Base-by-base conservation (phyloP, 1,139 yeast species). In the Yamadazyma aaseri region DNA sequence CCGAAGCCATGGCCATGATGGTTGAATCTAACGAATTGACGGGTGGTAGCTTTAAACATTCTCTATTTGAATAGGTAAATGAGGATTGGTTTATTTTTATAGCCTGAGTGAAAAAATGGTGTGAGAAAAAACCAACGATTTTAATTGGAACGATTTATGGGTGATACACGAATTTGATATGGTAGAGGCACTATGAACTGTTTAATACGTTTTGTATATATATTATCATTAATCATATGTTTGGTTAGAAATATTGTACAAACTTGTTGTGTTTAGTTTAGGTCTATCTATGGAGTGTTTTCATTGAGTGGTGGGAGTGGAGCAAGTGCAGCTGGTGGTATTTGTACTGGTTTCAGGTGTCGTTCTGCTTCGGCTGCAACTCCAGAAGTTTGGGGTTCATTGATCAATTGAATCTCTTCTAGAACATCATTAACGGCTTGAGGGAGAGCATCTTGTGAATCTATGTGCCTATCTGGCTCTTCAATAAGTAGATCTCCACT, bases 11-110 rank as follows among this genome's bases (percentile, higher is more conserved):
- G 70, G 32, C 62, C 63, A 50, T 63, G 70, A 35, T 65, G 55
- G 55, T 62, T 62, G 60, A 60, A 62, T 60, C 76, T 67, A 45
- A 56, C 61, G 55, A 64, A 64, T 36, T 62, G 56, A 48, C 71
- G 66, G 52, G 65, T 69, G 39, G 56, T 54, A 36, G 54, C 21
- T 31, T 29, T 67, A 45, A 65, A 65, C 73, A 67, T 66, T 15
- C n/a, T n/a, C n/a, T n/a, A 24, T 34, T 15, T 13, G 9, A 13
- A 9, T 25, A 13, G 27, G 8, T 13, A 7, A 13, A 6, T 12
- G 17, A 12, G 20, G 11, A 24, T 13, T 20, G 26, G n/a, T 21
- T 20, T 13, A 5, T 20, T 21, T 13, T 20, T 9, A 7, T 20
- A 29, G 36, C 29, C 38, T 14, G 7, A 16, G 28, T 8, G 29